phyloP scores from a whole-genome alignment of 2,329 filamentous ascomycete genomes.

The Fonsecaea nubica region DNA sequence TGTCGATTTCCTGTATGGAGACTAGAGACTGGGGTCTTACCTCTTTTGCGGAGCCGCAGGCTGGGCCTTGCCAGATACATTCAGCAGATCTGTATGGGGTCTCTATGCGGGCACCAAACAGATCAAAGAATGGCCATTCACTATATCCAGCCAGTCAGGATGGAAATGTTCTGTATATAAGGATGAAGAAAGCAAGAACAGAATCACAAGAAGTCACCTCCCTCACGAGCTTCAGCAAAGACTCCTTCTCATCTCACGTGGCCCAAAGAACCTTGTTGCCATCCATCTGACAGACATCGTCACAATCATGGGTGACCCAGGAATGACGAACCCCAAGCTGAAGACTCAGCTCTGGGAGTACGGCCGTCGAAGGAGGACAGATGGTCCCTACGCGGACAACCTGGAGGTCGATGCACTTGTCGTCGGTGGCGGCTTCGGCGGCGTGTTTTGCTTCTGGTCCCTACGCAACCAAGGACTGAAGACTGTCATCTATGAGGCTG shows the following conservation, averaged over 20 bases:
- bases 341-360: constrained; percentile 41
- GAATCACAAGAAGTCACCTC: constrained; percentile 11
- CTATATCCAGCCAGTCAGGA: neutral
- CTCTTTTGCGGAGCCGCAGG: constrained; percentile 20
- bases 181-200: neutral
- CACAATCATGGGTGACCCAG: constrained; percentile 30
- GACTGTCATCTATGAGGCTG: constrained; percentile 60
- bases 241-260: constrained; percentile 10
- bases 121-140: constrained; percentile 4
- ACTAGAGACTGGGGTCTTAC: neutral
- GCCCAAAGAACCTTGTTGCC: neutral
- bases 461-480: constrained; percentile 59
- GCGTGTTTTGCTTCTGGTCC: constrained; percentile 60
- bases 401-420: constrained; percentile 42
- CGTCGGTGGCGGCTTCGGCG: constrained; percentile 47
- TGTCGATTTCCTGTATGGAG: neutral
- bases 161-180: constrained; percentile 3
- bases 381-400: constrained; percentile 43
- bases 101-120: constrained; percentile 24
- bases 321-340: constrained; percentile 29
- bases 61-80: neutral
- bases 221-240: constrained; percentile 1
- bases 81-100: constrained; percentile 13
- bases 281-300: constrained; percentile 2
- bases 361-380: constrained; percentile 36